Base-by-base conservation (phyloP, 108 stramenopile genomes). In the Cyclostephanos tholiformis region DNA sequence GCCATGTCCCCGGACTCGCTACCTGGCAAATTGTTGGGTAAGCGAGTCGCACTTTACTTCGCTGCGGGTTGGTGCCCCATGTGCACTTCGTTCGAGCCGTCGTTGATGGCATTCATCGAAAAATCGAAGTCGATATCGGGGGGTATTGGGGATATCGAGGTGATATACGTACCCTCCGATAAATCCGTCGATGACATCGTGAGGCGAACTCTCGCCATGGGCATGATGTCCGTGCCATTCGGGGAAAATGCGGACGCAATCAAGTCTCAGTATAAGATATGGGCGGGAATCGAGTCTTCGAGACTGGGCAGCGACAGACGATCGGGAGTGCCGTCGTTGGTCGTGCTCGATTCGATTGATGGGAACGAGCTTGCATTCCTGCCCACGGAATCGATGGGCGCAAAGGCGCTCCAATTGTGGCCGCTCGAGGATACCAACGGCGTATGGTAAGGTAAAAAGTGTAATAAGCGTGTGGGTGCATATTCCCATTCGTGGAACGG, bases 1-100 rank as follows among this genome's bases (percentile, higher is more conserved):
- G 32, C 51, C 2, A 39, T 62, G 17, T 19, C 66, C 26, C 43
- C 71, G n/a, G 71, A 80, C 58, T 46, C 41, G 53, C 48, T 86
- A 44, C 39, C 62, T 17, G 57, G 57, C 9, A 29, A 43, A 55
- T 63, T 88, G 11, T 12, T 35, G 26, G 84, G 82, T 19, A 84
- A 87, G 61, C 86, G 85, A 11, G 85, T 89, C 6, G 89, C 85
- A 9, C 74, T 87, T 25, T 89, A 89, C 49, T 87, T 89, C 67
- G 80, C 83, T 39, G 89, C 89, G 1, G 85, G 85, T 25, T 85
- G 89, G 89, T 90, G 86, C 44, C 84, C 86, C 23, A 82, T 82
- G 83, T 90, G 89, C 70, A 84, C 82, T 14, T 72, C 82, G 13
- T 86, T 90, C 55, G 89, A 90, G 65, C 86, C 84, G 25, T 49